A percentile compares a stretch with the other conserved stretches of the same genome.
Conservation (phyloP, 2,329 filamentous ascomycete genomes). For the Ilyonectria robusta region DNA sequence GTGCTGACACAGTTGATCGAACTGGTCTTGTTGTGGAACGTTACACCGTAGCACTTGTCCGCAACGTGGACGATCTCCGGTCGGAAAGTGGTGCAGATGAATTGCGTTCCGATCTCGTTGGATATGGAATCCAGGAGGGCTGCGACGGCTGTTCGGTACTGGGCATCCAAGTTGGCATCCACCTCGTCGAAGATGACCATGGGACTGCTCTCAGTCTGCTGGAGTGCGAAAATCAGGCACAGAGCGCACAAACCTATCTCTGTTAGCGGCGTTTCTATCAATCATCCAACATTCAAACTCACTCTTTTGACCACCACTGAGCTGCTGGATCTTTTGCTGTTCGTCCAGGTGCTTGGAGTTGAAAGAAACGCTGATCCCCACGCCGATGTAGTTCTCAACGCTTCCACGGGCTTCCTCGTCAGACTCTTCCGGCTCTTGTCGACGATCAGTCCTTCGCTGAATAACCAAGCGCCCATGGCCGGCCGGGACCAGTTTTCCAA, state of each 20-base stretch:
- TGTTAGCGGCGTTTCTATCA: conserved; percentile 17
- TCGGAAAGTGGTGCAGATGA: conserved; percentile 98
- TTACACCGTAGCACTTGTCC: conserved; percentile 98
- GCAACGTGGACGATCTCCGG: conserved; percentile 96
- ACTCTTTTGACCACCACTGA: conserved; percentile 98
- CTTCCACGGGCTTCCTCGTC: conserved; percentile 77
- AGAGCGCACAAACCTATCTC: conserved; percentile 87
- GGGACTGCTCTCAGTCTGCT: conserved; percentile 95
- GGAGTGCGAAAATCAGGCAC: conserved; percentile 99
- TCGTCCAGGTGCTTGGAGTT: conserved; percentile 97
- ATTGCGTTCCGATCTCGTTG: conserved; percentile 78
- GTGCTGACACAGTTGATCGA: conserved; percentile 90
- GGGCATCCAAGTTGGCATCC: conserved; percentile 96
- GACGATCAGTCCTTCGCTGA: conserved; percentile 87
- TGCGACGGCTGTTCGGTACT: conserved; percentile 96
- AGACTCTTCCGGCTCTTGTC: conserved; percentile 71
- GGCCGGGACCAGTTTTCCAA: conserved; percentile 94
- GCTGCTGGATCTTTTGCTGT: conserved; percentile 96
- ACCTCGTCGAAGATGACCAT: conserved; percentile 99
- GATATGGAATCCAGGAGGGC: conserved; percentile 87
- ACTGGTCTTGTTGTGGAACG: conserved; percentile 94
- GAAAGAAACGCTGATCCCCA: conserved; percentile 97
- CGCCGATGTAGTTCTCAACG: conserved; percentile 96
- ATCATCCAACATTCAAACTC: conserved; percentile 55
- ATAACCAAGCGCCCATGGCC: conserved; percentile 94